Conservation (phyloP, 495 filamentous ascomycete species). For the Hypoxylon lienhwacheense region DNA sequence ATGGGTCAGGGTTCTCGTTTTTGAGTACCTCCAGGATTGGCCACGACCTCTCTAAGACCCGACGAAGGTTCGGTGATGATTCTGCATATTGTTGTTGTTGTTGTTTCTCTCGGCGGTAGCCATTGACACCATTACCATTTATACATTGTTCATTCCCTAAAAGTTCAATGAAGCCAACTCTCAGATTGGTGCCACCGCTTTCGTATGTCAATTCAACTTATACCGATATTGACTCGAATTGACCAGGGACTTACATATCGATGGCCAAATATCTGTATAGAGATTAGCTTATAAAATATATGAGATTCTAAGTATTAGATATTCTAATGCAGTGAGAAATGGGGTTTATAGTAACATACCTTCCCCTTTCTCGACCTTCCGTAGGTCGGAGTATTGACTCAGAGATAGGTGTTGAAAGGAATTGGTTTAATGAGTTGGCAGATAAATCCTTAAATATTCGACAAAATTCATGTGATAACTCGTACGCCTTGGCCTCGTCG, state of each 20-base stretch:
- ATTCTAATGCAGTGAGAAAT: slow-evolving; percentile 6
- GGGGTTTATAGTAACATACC: slow-evolving; percentile 43
- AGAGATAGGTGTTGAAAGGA: slow-evolving; percentile 78
- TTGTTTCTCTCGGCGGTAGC: neutral
- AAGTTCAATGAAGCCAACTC: slow-evolving; percentile 77
- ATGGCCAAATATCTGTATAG: slow-evolving; percentile 66
- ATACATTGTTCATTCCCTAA: slow-evolving; percentile 48
- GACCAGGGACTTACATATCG: slow-evolving; percentile 60
- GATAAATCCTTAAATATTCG: slow-evolving; percentile 65
- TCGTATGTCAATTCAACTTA: slow-evolving; percentile 9
- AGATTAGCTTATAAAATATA: slow-evolving; percentile 23
- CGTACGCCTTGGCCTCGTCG: slow-evolving; percentile 52
- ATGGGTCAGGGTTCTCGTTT: slow-evolving; percentile 69
- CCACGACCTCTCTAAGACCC: slow-evolving; percentile 72
- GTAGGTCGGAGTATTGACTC: slow-evolving; percentile 60
- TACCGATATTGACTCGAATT: neutral
- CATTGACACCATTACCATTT: slow-evolving; percentile 14
- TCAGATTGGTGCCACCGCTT: slow-evolving; percentile 75
- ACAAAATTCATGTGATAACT: slow-evolving; percentile 63
- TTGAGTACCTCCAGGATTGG: slow-evolving; percentile 79
- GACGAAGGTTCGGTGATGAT: slow-evolving; percentile 51
- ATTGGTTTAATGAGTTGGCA: slow-evolving; percentile 67
- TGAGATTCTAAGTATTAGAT: neutral
- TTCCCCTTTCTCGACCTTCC: slow-evolving; percentile 60
- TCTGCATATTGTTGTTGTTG: no score